These are phyloP conservation scores for Hsuehochloa calcarea DNA, from an alignment of 176 grass and related monocot species.

Conservation along the genomic window DNA sequence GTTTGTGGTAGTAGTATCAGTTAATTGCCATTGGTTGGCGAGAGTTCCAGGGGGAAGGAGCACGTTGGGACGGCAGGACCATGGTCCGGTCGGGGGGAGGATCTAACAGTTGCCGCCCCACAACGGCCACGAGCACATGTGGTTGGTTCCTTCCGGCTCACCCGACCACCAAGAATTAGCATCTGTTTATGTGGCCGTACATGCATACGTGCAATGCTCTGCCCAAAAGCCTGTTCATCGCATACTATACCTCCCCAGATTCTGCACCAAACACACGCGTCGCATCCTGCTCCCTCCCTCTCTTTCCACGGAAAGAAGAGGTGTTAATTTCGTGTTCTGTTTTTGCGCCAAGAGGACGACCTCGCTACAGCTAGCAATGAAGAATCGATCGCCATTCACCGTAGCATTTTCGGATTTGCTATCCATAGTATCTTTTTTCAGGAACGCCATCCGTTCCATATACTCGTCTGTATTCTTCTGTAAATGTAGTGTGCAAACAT, in stretches of 20 bases:
- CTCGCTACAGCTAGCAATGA: background rate
- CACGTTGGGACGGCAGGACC: constrained; percentile 14
- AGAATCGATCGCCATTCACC: constrained; percentile 6
- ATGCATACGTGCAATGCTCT: background rate
- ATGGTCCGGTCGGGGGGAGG: constrained; percentile 5
- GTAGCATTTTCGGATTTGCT: background rate
- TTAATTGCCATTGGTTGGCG: constrained; percentile 15
- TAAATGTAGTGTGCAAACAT: background rate
- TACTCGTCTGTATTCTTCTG: background rate
- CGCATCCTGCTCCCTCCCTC: background rate
- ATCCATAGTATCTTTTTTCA: background rate
- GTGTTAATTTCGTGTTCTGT: background rate
- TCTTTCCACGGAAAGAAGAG: background rate
- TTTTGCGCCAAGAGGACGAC: constrained; percentile 11
- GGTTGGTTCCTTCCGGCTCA: constrained; percentile 22
- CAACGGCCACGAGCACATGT: constrained; percentile 24
- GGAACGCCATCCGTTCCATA: constrained; percentile 15
- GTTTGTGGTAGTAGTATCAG: no score
- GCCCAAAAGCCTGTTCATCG: background rate
- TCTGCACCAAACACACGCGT: constrained; percentile 5
- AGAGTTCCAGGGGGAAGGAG: background rate
- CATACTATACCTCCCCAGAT: background rate
- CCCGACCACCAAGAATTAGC: constrained; percentile 12
- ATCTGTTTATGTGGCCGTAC: constrained; percentile 21
- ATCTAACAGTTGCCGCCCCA: constrained; percentile 24